Evolutionary conservation across 2,329 filamentous ascomycete species (phyloP).

Genomic region (Beauveria scarabaeidicola): DNA sequence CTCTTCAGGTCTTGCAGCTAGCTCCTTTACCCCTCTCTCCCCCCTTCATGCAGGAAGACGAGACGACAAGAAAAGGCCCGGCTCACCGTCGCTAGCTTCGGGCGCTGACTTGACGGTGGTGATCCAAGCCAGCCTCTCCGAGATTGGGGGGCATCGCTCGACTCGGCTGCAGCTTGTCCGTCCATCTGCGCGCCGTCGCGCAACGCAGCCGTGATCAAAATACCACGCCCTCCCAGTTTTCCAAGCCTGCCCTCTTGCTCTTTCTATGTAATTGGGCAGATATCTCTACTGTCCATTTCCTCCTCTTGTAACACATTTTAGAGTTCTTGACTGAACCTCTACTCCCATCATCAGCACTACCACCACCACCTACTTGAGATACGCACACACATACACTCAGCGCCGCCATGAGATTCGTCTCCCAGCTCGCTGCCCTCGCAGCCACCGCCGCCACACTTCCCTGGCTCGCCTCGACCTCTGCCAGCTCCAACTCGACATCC

Average conservation of each 20-base stretch:
- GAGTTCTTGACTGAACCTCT: slow-evolving; percentile 8
- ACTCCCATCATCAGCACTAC: too few species aligned
- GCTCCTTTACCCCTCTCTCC: not conserved
- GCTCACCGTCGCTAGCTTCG: not conserved
- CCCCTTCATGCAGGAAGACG: not conserved
- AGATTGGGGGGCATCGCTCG: not conserved
- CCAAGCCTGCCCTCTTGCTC: not conserved
- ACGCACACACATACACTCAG: not conserved
- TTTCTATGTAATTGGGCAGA: not conserved
- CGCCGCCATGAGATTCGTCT: slow-evolving; percentile 17
- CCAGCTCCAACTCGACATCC: slow-evolving; percentile 12
- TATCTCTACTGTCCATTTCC: not conserved
- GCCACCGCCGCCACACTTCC: slow-evolving; percentile 14
- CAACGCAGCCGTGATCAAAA: not conserved
- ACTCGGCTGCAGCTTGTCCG: slow-evolving; percentile 1
- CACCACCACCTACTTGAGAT: not conserved
- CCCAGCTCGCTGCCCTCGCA: slow-evolving; percentile 12
- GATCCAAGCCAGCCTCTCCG: slow-evolving; percentile 5
- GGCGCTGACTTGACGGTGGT: not conserved
- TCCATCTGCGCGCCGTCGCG: not conserved
- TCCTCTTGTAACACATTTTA: not conserved
- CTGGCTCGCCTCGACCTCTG: slow-evolving; percentile 11
- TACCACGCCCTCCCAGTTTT: not conserved
- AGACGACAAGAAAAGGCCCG: not conserved
- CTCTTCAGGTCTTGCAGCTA: not conserved